A percentile compares a stretch with the other conserved stretches of the same genome.
These are phyloP conservation scores for Mycogone perniciosa DNA, from an alignment of 2,329 filamentous ascomycete genomes.

Conservation along the genomic window DNA sequence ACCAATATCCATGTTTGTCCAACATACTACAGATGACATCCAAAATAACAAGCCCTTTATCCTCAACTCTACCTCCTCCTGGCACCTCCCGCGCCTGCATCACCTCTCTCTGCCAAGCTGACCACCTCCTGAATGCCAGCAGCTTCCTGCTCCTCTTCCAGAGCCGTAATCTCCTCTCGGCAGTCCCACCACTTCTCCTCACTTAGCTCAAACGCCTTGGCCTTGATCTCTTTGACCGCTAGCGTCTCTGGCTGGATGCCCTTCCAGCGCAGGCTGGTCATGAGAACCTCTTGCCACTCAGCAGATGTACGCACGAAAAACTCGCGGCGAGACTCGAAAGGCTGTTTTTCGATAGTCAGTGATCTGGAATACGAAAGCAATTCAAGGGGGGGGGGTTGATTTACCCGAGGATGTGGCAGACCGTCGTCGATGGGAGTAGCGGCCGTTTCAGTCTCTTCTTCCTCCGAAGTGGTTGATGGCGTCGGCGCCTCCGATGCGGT, in stretches of 20 bases:
- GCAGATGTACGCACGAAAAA: slow-evolving; percentile 85
- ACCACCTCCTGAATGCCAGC: slow-evolving; percentile 94
- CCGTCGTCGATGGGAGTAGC: slow-evolving; percentile 61
- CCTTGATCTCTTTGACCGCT: slow-evolving; percentile 84
- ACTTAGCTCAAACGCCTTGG: slow-evolving; percentile 80
- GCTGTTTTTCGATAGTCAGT: slow-evolving; percentile 38
- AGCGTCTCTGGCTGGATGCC: slow-evolving; percentile 60
- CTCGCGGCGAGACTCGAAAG: slow-evolving; percentile 84
- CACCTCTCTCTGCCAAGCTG: slow-evolving; percentile 68
- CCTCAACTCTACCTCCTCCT: slow-evolving; percentile 24
- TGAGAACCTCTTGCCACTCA: slow-evolving; percentile 83
- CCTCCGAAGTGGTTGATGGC: slow-evolving; percentile 29
- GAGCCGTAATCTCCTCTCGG: slow-evolving; percentile 80
- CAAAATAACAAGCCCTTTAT: background rate
- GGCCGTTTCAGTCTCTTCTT: slow-evolving; percentile 42
- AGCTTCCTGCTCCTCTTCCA: slow-evolving; percentile 95
- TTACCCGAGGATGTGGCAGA: slow-evolving; percentile 61
- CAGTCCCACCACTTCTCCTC: slow-evolving; percentile 99
- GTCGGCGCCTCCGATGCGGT: slow-evolving; percentile 26
- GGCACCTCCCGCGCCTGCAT: slow-evolving; percentile 36
- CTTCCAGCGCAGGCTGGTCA: slow-evolving; percentile 67
- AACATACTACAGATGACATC: background rate
- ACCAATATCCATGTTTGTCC: background rate
- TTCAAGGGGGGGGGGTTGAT: slow-evolving; percentile 13
- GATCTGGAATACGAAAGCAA: background rate